phyloP scores from a whole-genome alignment of 2,329 filamentous ascomycete species.

The Madurella mycetomatis region DNA sequence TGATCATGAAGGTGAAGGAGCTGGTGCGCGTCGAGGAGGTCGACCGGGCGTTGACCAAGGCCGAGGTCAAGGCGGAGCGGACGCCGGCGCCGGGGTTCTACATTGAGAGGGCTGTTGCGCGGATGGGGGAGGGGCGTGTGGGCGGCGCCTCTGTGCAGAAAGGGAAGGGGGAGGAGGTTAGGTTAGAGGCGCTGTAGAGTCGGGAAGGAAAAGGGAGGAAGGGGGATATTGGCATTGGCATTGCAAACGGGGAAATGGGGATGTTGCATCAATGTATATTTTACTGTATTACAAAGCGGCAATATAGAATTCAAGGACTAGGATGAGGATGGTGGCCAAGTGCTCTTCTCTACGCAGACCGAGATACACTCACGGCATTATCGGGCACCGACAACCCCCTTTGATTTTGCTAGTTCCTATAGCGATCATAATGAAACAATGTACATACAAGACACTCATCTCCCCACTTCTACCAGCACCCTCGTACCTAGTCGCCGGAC shows the following conservation, averaged over 20 bases:
- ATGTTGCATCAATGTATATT: too few species aligned
- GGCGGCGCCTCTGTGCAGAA: not conserved
- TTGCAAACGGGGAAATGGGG: not conserved
- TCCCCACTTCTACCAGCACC: too few species aligned
- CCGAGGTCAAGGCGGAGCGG: constrained; percentile 66
- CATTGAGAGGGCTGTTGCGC: constrained; percentile 66
- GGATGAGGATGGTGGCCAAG: too few species aligned
- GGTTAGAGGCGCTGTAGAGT: constrained; percentile 10
- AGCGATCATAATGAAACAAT: too few species aligned
- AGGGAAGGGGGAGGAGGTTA: constrained; percentile 22
- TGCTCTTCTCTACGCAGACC: too few species aligned
- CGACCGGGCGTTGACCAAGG: constrained; percentile 55
- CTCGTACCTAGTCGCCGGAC: too few species aligned
- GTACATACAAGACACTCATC: too few species aligned
- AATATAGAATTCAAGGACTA: too few species aligned
- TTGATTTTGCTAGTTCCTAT: too few species aligned
- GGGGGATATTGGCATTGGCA: not conserved
- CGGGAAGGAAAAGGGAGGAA: not conserved
- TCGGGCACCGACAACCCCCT: too few species aligned
- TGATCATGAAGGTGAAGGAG: constrained; percentile 93
- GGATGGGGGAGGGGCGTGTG: constrained; percentile 32
- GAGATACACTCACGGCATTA: too few species aligned
- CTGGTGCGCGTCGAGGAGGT: constrained; percentile 80
- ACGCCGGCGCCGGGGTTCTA: constrained; percentile 77
- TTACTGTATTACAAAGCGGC: too few species aligned